Conservation (phyloP, 148 eudicot genomes). For the Dysphania ambrosioides region DNA sequence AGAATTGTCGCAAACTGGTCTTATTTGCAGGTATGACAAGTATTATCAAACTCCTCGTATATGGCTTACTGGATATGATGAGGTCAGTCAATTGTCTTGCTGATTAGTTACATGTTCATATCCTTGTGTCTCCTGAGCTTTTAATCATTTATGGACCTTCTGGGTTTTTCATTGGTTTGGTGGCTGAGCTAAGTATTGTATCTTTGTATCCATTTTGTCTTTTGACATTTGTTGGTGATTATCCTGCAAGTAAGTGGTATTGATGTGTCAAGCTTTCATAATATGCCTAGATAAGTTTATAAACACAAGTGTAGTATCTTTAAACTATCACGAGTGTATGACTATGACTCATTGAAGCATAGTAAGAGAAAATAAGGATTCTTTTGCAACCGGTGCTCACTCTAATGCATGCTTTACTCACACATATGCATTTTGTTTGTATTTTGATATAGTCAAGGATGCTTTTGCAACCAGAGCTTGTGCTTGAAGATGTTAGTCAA, state of each 20-base stretch:
- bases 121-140: neutral
- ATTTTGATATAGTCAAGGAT: constrained; percentile 76
- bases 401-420: constrained; percentile 15
- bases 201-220: neutral
- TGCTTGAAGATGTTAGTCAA: constrained; percentile 98
- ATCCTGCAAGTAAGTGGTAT: neutral
- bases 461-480: constrained; percentile 94
- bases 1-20: neutral
- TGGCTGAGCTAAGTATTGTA: no score
- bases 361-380: no score
- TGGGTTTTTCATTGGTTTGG: constrained; percentile 1
- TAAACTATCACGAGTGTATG: neutral
- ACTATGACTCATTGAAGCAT: no score
- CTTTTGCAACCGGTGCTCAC: neutral
- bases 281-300: neutral
- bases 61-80: constrained; percentile 99
- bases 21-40: constrained; percentile 98
- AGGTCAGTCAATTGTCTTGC: constrained; percentile 55
- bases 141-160: neutral
- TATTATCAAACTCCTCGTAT: constrained; percentile 98
- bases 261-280: neutral
- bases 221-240: neutral
- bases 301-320: neutral
- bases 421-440: constrained; percentile 16
- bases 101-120: neutral